Evolutionary conservation across 176 grass and related monocot genomes (phyloP).

Genomic region (Alopecurus myosuroides): DNA sequence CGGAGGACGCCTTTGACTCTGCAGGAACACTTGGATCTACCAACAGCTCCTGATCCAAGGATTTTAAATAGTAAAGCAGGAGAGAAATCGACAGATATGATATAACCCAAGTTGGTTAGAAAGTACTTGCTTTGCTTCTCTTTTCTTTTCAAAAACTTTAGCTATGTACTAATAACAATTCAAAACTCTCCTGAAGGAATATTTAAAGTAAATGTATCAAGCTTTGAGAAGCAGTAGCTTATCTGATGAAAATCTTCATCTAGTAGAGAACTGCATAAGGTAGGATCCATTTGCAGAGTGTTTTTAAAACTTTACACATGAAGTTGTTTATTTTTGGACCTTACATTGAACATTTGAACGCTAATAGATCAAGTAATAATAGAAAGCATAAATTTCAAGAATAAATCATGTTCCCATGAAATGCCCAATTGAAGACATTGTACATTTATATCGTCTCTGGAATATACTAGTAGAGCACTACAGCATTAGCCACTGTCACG

Average conservation of each 20-base stretch:
- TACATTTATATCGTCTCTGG: neutral
- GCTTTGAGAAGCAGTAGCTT: neutral
- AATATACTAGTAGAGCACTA: neutral
- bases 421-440: neutral
- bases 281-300: neutral
- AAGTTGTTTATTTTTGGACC: neutral
- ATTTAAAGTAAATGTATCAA: neutral
- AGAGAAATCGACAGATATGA: neutral
- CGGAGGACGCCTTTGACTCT: slow-evolving; percentile 13
- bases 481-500: neutral
- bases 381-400: neutral
- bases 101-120: neutral
- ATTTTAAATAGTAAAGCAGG: neutral
- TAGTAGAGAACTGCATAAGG: neutral
- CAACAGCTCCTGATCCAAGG: slow-evolving; percentile 43
- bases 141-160: neutral
- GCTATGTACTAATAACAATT: neutral
- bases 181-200: neutral
- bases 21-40: slow-evolving; percentile 36
- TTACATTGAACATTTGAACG: neutral
- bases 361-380: neutral
- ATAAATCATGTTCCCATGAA: neutral
- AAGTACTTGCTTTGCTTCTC: neutral
- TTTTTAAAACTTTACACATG: neutral
- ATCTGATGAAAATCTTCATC: neutral